These are phyloP conservation scores for Xylaria acuta DNA, from an alignment of 495 filamentous ascomycete species.

Conservation along the genomic window DNA sequence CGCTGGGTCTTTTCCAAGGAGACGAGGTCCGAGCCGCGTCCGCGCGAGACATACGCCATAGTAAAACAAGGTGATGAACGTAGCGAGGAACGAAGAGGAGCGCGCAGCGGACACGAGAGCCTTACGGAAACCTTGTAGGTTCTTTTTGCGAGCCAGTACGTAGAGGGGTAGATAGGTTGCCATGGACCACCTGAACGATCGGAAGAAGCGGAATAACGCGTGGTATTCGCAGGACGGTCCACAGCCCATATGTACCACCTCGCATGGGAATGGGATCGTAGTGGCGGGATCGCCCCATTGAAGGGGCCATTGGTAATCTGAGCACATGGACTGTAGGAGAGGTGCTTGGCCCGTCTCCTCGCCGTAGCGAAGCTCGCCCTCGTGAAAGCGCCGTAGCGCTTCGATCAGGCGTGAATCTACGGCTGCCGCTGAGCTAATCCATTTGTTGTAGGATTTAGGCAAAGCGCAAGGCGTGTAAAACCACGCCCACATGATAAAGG, in stretches of 20 bases:
- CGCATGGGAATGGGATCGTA: slow-evolving; percentile 81
- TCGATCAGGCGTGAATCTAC: slow-evolving; percentile 81
- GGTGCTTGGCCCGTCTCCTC: slow-evolving; percentile 76
- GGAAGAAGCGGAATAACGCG: slow-evolving; percentile 70
- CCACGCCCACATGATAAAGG: slow-evolving; percentile 92
- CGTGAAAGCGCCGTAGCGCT: slow-evolving; percentile 70
- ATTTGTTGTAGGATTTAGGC: slow-evolving; percentile 79
- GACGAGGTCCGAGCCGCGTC: slow-evolving; percentile 75
- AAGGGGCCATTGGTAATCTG: slow-evolving; percentile 70
- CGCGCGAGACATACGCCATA: slow-evolving; percentile 86
- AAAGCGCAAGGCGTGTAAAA: slow-evolving; percentile 75
- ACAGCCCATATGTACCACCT: slow-evolving; percentile 84
- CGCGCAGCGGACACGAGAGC: slow-evolving; percentile 68
- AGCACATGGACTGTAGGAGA: slow-evolving; percentile 76
- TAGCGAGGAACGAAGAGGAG: slow-evolving; percentile 82
- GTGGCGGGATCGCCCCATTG: slow-evolving; percentile 78
- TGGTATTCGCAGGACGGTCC: slow-evolving; percentile 81
- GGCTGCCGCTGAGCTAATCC: slow-evolving; percentile 80
- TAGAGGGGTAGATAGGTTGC: slow-evolving; percentile 84
- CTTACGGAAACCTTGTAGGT: slow-evolving; percentile 43
- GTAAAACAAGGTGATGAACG: slow-evolving; percentile 85
- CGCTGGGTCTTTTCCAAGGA: slow-evolving; percentile 60
- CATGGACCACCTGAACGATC: slow-evolving; percentile 77
- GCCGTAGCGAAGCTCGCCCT: slow-evolving; percentile 73
- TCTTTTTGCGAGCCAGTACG: slow-evolving; percentile 64